These are phyloP conservation scores for Plectosphaerella sp. DNA, from an alignment of 2,329 filamentous ascomycete species.

Conservation along the genomic window DNA sequence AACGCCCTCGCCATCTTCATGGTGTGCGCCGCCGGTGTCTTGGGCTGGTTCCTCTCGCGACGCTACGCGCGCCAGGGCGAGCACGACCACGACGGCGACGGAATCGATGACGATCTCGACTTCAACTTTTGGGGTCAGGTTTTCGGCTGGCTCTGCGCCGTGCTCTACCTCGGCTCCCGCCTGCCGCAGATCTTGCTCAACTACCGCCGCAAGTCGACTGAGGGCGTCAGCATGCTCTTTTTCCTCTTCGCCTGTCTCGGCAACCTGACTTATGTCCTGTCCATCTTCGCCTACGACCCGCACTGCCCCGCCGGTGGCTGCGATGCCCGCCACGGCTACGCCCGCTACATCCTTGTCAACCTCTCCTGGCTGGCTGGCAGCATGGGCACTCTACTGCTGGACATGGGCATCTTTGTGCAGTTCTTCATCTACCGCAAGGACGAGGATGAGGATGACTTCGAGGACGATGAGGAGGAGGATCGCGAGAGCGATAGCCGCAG, in stretches of 20 bases:
- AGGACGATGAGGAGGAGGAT: constrained; percentile 18
- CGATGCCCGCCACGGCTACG: constrained; percentile 68
- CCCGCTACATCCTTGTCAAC: constrained; percentile 82
- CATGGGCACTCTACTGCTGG: constrained; percentile 78
- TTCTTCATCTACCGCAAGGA: constrained; percentile 76
- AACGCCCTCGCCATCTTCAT: constrained; percentile 73
- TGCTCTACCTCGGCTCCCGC: constrained; percentile 83
- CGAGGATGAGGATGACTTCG: constrained; percentile 21
- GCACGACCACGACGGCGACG: constrained; percentile 33
- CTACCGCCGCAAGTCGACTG: constrained; percentile 85
- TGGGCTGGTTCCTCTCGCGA: constrained; percentile 78
- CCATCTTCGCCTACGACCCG: constrained; percentile 86
- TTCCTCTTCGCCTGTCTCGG: constrained; percentile 96
- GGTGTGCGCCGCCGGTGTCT: constrained; percentile 76
- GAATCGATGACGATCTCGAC: constrained; percentile 45
- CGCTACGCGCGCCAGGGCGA: constrained; percentile 32
- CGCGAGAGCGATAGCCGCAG: constrained; percentile 21
- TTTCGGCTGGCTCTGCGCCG: constrained; percentile 89
- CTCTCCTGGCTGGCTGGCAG: constrained; percentile 87
- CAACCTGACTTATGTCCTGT: constrained; percentile 88
- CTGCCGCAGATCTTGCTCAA: constrained; percentile 90
- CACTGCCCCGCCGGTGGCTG: constrained; percentile 56
- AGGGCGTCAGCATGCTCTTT: constrained; percentile 90
- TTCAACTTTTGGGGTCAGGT: constrained; percentile 81
- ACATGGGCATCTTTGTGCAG: constrained; percentile 83